These are phyloP conservation scores for Colletotrichum sp. DNA, from an alignment of 2,329 filamentous ascomycete species.

Conservation along the genomic window DNA sequence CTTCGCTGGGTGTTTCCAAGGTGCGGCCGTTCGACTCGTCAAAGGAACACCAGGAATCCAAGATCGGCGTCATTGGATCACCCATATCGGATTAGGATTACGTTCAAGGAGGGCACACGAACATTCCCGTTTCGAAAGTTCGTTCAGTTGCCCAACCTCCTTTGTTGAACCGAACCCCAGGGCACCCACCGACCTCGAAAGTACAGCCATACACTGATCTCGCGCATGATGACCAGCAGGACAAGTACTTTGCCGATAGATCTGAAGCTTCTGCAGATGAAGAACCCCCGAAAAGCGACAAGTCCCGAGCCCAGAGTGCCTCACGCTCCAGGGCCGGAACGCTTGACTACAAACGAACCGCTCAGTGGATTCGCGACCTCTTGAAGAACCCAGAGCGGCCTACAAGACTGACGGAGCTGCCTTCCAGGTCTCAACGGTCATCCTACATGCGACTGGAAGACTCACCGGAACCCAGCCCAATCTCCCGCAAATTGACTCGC, in stretches of 20 bases:
- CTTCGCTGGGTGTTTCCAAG: slow-evolving; percentile 23
- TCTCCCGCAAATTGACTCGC: slow-evolving; percentile 15
- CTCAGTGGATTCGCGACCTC: slow-evolving; percentile 37
- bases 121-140: slow-evolving; percentile 9
- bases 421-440: background rate
- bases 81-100: background rate
- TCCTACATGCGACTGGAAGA: background rate
- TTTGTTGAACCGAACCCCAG: slow-evolving; percentile 11
- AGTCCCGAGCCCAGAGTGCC: slow-evolving; percentile 22
- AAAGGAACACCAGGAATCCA: background rate
- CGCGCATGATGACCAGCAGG: background rate
- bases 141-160: slow-evolving; percentile 3
- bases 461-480: background rate
- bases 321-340: slow-evolving; percentile 29
- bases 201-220: slow-evolving; percentile 1
- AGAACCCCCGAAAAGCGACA: background rate
- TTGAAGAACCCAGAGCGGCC: slow-evolving; percentile 30
- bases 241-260: background rate
- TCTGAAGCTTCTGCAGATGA: slow-evolving; percentile 5
- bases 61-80: background rate
- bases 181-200: slow-evolving; percentile 11
- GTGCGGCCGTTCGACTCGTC: slow-evolving; percentile 22
- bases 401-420: slow-evolving; percentile 32
- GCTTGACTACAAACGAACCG: slow-evolving; percentile 36
- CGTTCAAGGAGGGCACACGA: background rate